Percentiles rank a stretch among this genome's conserved stretches.
These are phyloP conservation scores for Dissoconium aciculare DNA, from an alignment of 2,329 filamentous ascomycete genomes.

Conservation along the genomic window DNA sequence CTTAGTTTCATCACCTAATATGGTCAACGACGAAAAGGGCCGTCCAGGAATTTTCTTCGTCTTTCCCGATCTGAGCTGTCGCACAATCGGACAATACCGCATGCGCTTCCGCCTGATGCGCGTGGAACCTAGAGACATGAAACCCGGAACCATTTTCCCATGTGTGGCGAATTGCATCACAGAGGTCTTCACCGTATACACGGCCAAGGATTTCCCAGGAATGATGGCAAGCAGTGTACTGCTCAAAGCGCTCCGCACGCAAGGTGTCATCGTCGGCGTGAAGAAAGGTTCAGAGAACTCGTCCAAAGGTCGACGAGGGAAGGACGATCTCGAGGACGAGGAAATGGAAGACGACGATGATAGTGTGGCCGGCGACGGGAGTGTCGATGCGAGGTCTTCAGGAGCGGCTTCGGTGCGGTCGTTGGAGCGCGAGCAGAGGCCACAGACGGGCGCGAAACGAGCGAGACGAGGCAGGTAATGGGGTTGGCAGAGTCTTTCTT, in stretches of 20 bases:
- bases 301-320: slow-evolving; percentile 20
- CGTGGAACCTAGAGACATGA: slow-evolving; percentile 47
- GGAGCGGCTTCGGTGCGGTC: too few species aligned
- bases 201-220: slow-evolving; percentile 72
- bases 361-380: slow-evolving; percentile 5
- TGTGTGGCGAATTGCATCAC: slow-evolving; percentile 44
- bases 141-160: slow-evolving; percentile 35
- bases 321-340: slow-evolving; percentile 10
- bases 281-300: slow-evolving; percentile 66
- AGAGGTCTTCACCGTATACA: slow-evolving; percentile 64
- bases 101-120: slow-evolving; percentile 61
- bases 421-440: too few species aligned
- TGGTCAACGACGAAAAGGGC: slow-evolving; percentile 58
- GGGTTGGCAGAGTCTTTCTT: too few species aligned
- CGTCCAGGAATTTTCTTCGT: slow-evolving; percentile 71
- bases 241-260: slow-evolving; percentile 59
- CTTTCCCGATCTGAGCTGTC: slow-evolving; percentile 67
- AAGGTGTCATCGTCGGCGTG: slow-evolving; percentile 71
- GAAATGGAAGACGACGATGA: slow-evolving; percentile 8
- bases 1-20: slow-evolving; percentile 60
- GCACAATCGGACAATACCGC: slow-evolving; percentile 61
- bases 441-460: too few species aligned
- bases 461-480: too few species aligned
- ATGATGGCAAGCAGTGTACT: slow-evolving; percentile 65
- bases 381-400: slow-evolving; percentile 5